Conservation (phyloP, 164 flowering plant genomes). For the Nymphaea colorata region DNA sequence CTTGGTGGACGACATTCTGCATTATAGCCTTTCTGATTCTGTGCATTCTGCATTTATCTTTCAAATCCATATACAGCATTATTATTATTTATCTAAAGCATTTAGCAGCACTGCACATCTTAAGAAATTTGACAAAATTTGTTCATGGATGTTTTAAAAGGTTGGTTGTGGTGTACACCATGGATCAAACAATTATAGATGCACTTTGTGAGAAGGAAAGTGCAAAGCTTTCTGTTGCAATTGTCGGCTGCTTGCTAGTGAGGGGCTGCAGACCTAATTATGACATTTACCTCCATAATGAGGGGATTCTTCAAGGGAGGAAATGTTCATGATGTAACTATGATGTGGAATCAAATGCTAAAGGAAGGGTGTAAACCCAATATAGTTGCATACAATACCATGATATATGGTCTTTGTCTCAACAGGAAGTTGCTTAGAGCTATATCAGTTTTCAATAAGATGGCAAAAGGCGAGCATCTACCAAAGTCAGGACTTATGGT, state of each 20-base stretch:
- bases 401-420: slow-evolving; percentile 55
- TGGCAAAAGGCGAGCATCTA: slow-evolving; percentile 31
- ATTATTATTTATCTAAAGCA: too few species aligned
- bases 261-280: slow-evolving; percentile 59
- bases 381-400: slow-evolving; percentile 39
- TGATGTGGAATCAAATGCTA: slow-evolving; percentile 40
- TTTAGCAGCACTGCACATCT: too few species aligned
- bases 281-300: slow-evolving; percentile 46
- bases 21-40: too few species aligned
- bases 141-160: too few species aligned
- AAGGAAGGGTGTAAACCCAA: slow-evolving; percentile 40
- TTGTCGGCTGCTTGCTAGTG: slow-evolving; percentile 47
- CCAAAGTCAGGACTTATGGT: slow-evolving; percentile 60
- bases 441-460: slow-evolving; percentile 26
- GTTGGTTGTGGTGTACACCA: too few species aligned
- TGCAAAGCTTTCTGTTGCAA: slow-evolving; percentile 31
- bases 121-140: too few species aligned
- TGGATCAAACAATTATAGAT: slow-evolving; percentile 26
- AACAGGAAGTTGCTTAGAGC: slow-evolving; percentile 32
- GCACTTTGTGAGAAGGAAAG: slow-evolving; percentile 35
- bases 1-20: too few species aligned
- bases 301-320: slow-evolving; percentile 44
- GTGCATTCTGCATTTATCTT: too few species aligned
- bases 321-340: slow-evolving; percentile 32
- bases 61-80: too few species aligned